Conservation (phyloP, 2,329 filamentous ascomycete genomes). For the Lasiodiplodia theobromae region DNA sequence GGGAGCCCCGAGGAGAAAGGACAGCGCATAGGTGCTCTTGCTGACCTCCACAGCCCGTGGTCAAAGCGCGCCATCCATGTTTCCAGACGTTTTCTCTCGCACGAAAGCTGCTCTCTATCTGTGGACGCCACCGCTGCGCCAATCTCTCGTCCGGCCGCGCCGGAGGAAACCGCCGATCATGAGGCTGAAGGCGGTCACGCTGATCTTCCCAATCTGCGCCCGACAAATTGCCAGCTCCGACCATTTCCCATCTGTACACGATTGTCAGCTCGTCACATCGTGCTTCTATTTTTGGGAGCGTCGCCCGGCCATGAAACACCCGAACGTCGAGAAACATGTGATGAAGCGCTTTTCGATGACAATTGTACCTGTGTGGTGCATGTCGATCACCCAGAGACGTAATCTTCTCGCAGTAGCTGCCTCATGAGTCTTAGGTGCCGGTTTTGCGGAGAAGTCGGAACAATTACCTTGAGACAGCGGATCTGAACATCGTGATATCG, state of each 20-base stretch:
- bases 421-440: constrained; percentile 10
- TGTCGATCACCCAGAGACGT: constrained; percentile 16
- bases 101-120: neutral
- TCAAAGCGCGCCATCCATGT: neutral
- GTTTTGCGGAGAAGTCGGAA: constrained; percentile 13
- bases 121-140: neutral
- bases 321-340: constrained; percentile 7
- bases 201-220: neutral
- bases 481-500: constrained; percentile 2
- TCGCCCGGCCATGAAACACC: neutral
- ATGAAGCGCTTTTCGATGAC: neutral
- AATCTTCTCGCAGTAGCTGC: constrained; percentile 22
- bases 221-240: constrained; percentile 19
- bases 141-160: neutral
- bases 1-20: neutral
- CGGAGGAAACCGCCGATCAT: constrained; percentile 16
- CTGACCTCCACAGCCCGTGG: neutral
- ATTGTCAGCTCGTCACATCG: neutral
- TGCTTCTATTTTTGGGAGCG: neutral
- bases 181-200: constrained; percentile 9
- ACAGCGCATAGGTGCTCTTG: neutral
- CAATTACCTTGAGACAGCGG: constrained; percentile 9
- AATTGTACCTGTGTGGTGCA: neutral
- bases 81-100: neutral
- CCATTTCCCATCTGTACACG: neutral